A percentile compares a stretch with the other conserved stretches of the same genome.
Conservation (phyloP, 2,329 filamentous ascomycete genomes). For the Neoarthrinium moseri region DNA sequence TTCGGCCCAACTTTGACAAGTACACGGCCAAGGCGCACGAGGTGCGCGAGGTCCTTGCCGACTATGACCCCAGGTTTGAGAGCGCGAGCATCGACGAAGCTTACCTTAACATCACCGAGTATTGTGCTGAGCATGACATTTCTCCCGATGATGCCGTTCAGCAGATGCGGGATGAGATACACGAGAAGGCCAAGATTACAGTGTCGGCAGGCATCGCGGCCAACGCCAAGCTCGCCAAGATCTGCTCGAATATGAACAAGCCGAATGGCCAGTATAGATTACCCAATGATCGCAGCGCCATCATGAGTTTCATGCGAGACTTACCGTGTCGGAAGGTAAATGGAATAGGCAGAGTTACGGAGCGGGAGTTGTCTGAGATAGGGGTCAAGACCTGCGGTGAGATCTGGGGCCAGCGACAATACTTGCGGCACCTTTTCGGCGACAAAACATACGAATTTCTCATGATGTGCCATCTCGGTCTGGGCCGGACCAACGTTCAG, state of each 20-base stretch:
- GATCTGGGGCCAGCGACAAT: constrained; percentile 73
- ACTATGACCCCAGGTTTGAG: constrained; percentile 91
- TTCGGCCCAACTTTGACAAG: constrained; percentile 86
- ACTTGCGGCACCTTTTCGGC: constrained; percentile 77
- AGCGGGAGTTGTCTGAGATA: constrained; percentile 84
- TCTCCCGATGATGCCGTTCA: constrained; percentile 71
- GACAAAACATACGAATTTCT: constrained; percentile 90
- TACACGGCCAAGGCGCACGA: constrained; percentile 89
- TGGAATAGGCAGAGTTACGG: constrained; percentile 89
- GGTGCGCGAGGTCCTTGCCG: constrained; percentile 74
- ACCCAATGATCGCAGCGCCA: constrained; percentile 66
- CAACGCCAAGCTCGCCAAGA: constrained; percentile 92
- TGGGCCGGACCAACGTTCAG: constrained; percentile 81
- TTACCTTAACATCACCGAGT: constrained; percentile 90
- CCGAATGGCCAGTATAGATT: constrained; percentile 89
- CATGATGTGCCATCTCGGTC: constrained; percentile 77
- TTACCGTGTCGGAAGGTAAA: constrained; percentile 90
- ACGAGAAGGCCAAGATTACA: constrained; percentile 76
- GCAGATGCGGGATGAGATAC: constrained; percentile 75
- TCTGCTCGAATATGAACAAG: constrained; percentile 93
- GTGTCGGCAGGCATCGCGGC: constrained; percentile 93
- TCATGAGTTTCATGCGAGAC: constrained; percentile 83
- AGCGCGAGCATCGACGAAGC: constrained; percentile 95
- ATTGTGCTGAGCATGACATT: constrained; percentile 69
- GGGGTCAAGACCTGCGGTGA: constrained; percentile 88